These are phyloP conservation scores for Fomitiporia mediterranea DNA, from an alignment of 1,284 basidiomycete genomes.

Conservation along the genomic window DNA sequence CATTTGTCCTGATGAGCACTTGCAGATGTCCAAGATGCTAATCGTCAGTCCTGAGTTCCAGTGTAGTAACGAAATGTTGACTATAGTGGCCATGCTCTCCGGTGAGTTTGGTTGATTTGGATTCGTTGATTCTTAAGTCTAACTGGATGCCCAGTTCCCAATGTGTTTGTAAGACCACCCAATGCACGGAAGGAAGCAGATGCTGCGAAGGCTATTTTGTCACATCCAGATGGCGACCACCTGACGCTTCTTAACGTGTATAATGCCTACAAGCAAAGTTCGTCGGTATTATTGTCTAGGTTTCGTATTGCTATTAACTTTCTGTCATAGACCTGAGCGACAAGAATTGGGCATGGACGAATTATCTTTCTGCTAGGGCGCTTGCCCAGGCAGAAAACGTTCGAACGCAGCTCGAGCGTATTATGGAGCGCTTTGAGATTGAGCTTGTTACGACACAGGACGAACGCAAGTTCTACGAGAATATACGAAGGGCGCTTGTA, in stretches of 20 bases:
- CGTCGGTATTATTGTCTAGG: conserved; percentile 27
- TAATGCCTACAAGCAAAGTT: conserved; percentile 87
- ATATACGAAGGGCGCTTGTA: conserved; percentile 82
- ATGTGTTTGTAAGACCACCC: conserved; percentile 89
- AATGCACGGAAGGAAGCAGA: conserved; percentile 89
- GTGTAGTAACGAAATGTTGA: conserved; percentile 94
- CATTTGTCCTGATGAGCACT: conserved; percentile 7
- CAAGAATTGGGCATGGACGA: conserved; percentile 89
- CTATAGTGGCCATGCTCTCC: conserved; percentile 94
- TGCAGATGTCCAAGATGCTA: conserved; percentile 86
- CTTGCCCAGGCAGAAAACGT: conserved; percentile 94
- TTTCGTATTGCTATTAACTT: too few relatives aligned
- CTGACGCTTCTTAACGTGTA: conserved; percentile 94
- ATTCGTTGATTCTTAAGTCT: conserved; percentile 4
- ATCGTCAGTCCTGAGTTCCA: conserved; percentile 93
- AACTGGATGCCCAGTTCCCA: conserved; percentile 61
- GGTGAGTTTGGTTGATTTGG: conserved; percentile 38
- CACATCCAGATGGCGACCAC: conserved; percentile 94
- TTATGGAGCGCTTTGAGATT: conserved; percentile 91
- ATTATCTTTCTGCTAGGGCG: conserved; percentile 84
- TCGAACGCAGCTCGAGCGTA: conserved; percentile 85
- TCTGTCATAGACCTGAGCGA: conserved; percentile 56
- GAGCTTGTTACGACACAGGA: conserved; percentile 78
- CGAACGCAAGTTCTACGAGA: conserved; percentile 73
- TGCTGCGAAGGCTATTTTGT: conserved; percentile 83